Percentiles rank a stretch among this genome's conserved stretches.
These are phyloP conservation scores for Thyridium curvatum DNA, from an alignment of 2,329 filamentous ascomycete genomes.

Conservation along the genomic window DNA sequence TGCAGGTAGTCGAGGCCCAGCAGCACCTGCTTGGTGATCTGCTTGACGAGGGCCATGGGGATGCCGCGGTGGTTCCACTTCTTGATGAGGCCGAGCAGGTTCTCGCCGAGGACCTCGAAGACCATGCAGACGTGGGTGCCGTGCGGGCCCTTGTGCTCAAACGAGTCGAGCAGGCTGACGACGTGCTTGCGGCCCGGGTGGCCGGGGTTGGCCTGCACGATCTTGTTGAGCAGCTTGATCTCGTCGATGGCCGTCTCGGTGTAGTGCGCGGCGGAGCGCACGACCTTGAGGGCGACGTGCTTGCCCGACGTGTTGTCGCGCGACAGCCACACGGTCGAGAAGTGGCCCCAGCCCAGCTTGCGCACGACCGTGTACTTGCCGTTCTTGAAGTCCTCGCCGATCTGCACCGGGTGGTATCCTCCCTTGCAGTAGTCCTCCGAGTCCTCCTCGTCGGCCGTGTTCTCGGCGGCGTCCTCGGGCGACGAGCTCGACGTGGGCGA, in stretches of 20 bases:
- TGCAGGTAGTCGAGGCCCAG: constrained; percentile 94
- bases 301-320: constrained; percentile 82
- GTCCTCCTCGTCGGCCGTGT: constrained; percentile 96
- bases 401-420: constrained; percentile 90
- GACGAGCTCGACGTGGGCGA: constrained; percentile 74
- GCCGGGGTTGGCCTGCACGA: constrained; percentile 89
- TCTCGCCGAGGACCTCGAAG: constrained; percentile 95
- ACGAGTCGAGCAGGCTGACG: constrained; percentile 91
- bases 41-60: constrained; percentile 92
- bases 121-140: constrained; percentile 99
- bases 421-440: constrained; percentile 99
- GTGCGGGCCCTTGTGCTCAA: constrained; percentile 95
- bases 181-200: constrained; percentile 94
- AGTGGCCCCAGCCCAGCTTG: constrained; percentile 97
- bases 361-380: constrained; percentile 93
- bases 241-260: constrained; percentile 98
- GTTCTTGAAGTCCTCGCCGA: constrained; percentile 97
- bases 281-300: constrained; percentile 96
- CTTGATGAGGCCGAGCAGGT: constrained; percentile 91
- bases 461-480: constrained; percentile 78
- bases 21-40: constrained; percentile 97
- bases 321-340: constrained; percentile 89
- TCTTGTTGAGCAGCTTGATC: constrained; percentile 96
- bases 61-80: constrained; percentile 97
- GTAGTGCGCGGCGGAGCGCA: constrained; percentile 95